These are phyloP conservation scores for Isatis tinctoria DNA, from an alignment of 345 rosid species.

Conservation along the genomic window DNA sequence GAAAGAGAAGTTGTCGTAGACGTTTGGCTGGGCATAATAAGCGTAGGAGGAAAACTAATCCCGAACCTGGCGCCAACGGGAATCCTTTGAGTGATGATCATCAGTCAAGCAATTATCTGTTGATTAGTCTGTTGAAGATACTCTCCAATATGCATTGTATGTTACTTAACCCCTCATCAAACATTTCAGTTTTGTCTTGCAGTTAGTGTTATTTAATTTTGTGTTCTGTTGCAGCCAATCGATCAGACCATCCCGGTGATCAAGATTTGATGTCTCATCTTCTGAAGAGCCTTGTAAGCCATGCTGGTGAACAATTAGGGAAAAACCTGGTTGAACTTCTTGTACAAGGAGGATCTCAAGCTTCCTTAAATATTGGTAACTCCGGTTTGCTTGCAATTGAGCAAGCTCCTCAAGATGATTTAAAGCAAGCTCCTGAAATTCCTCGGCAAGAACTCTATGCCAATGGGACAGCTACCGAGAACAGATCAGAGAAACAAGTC, in stretches of 20 bases:
- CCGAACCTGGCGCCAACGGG: slow-evolving; percentile 52
- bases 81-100: slow-evolving; percentile 67
- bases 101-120: slow-evolving; percentile 71
- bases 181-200: background rate
- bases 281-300: slow-evolving; percentile 70
- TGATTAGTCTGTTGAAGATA: slow-evolving; percentile 82
- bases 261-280: slow-evolving; percentile 80
- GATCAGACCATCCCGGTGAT: slow-evolving; percentile 58
- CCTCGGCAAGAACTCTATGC: slow-evolving; percentile 40
- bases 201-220: background rate
- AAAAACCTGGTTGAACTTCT: slow-evolving; percentile 58
- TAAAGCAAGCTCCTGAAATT: slow-evolving; percentile 41
- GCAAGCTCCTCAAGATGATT: slow-evolving; percentile 40
- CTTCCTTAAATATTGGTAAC: slow-evolving; percentile 43
- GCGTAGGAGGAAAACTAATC: slow-evolving; percentile 94
- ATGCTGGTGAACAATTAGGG: slow-evolving; percentile 52
- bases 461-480: slow-evolving; percentile 39
- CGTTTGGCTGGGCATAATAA: slow-evolving; percentile 99
- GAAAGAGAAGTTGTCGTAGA: slow-evolving; percentile 98
- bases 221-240: slow-evolving; percentile 57
- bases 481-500: slow-evolving; percentile 41
- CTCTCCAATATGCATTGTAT: slow-evolving; percentile 90
- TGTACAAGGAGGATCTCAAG: slow-evolving; percentile 57
- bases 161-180: slow-evolving; percentile 35
- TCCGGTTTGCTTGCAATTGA: slow-evolving; percentile 51